A percentile compares a stretch with the other conserved stretches of the same genome.
phyloP scores from a whole-genome alignment of 305 asterid species.

The Solanum aculeatissimum region DNA sequence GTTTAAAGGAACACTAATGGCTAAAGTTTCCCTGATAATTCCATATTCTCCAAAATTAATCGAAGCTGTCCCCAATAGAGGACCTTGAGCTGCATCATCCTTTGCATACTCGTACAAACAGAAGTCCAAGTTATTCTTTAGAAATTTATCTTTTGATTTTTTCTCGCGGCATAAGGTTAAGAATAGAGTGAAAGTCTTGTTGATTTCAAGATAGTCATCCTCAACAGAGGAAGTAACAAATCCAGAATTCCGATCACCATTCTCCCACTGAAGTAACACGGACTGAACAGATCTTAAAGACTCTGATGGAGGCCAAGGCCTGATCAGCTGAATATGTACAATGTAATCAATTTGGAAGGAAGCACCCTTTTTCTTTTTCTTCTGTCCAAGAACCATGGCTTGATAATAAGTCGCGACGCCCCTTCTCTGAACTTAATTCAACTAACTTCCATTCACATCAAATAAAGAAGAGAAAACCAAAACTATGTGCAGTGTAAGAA shows the following conservation, averaged over 20 bases:
- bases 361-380: constrained; percentile 47
- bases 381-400: constrained; percentile 76
- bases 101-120: constrained; percentile 54
- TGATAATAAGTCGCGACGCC: background rate
- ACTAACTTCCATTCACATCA: background rate
- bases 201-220: constrained; percentile 40
- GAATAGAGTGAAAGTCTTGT: constrained; percentile 55
- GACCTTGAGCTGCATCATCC: constrained; percentile 51
- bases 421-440: background rate
- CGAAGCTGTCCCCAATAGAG: constrained; percentile 53
- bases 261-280: constrained; percentile 78
- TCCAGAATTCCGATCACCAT: constrained; percentile 53
- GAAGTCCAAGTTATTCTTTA: constrained; percentile 62
- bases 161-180: constrained; percentile 35
- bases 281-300: constrained; percentile 59
- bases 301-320: constrained; percentile 92
- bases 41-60: constrained; percentile 72
- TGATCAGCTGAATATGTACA: constrained; percentile 48
- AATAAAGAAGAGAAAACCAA: background rate
- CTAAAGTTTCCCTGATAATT: constrained; percentile 31
- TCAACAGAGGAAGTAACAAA: constrained; percentile 53
- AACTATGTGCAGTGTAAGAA: background rate
- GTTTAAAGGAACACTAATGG: constrained; percentile 42
- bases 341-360: constrained; percentile 41
- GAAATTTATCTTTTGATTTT: constrained; percentile 31